Conservation (phyloP, 306 rosid species). For the Clitoria ternatea region DNA sequence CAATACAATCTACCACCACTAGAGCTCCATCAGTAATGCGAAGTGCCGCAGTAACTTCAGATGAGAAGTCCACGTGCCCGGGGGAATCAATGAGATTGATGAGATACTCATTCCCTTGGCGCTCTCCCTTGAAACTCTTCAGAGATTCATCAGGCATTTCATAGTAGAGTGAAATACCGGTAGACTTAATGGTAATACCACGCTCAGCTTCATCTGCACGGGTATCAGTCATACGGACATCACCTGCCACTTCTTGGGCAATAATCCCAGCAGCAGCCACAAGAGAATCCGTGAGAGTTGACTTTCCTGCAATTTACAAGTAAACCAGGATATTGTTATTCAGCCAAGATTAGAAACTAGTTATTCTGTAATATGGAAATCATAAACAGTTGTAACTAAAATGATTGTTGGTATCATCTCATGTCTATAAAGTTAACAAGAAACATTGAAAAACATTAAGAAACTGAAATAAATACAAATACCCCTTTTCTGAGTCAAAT, state of each 20-base stretch:
- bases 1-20: slow-evolving; percentile 89
- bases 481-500: no score
- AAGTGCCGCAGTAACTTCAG: slow-evolving; percentile 96
- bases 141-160: slow-evolving; percentile 61
- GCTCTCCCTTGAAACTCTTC: slow-evolving; percentile 62
- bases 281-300: slow-evolving; percentile 86
- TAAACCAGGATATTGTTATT: background rate
- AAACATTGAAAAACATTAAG: background rate
- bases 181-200: slow-evolving; percentile 90
- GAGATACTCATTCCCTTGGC: slow-evolving; percentile 79
- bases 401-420: background rate
- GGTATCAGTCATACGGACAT: slow-evolving; percentile 94
- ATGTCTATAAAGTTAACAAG: background rate
- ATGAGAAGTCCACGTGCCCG: slow-evolving; percentile 88
- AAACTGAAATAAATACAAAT: background rate
- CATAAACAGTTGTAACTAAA: background rate
- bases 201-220: slow-evolving; percentile 95
- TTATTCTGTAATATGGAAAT: background rate
- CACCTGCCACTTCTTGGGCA: slow-evolving; percentile 90
- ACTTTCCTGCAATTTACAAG: slow-evolving; percentile 45
- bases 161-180: slow-evolving; percentile 92
- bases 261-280: slow-evolving; percentile 98
- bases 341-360: background rate
- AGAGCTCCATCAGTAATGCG: slow-evolving; percentile 94
- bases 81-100: slow-evolving; percentile 94